Evolutionary conservation across 1,284 basidiomycete species (phyloP).

Genomic region (Naganishia cerealis): DNA sequence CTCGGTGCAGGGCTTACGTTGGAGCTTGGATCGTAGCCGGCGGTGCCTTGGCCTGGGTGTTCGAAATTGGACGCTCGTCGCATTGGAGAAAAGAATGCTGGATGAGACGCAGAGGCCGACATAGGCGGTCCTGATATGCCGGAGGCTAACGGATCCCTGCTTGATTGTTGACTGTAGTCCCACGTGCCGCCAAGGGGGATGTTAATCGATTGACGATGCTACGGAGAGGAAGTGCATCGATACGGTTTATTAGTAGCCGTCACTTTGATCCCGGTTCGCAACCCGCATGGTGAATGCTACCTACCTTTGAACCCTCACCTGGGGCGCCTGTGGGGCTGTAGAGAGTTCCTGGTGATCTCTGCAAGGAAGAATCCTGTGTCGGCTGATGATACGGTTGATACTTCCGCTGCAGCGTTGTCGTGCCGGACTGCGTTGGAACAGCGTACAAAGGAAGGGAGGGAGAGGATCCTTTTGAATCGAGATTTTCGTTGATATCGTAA

Average conservation of each 20-base stretch:
- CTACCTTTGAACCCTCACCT: not conserved
- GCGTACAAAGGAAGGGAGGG: constrained; percentile 33
- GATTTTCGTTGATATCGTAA: constrained; percentile 5
- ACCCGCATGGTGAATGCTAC: not conserved
- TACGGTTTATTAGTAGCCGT: not conserved
- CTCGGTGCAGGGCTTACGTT: not conserved
- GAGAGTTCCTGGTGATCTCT: not conserved
- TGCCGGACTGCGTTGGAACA: not conserved
- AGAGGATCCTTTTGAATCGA: constrained; percentile 16
- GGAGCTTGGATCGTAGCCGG: not conserved
- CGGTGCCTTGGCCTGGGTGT: not conserved
- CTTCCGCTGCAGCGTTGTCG: not conserved
- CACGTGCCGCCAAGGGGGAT: constrained; percentile 2
- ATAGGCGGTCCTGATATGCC: not conserved
- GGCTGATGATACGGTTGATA: not conserved
- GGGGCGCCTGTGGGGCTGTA: not conserved
- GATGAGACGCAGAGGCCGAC: constrained; percentile 3
- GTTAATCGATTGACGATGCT: constrained; percentile 21
- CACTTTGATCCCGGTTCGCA: not conserved
- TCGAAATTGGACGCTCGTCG: constrained; percentile 21
- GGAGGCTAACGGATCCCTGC: not conserved
- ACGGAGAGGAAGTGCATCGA: constrained; percentile 7
- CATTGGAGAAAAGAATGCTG: constrained; percentile 25
- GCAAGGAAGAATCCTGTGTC: not conserved
- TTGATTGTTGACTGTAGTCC: not conserved